phyloP scores from a whole-genome alignment of 495 filamentous ascomycete species.

The Aspergillus leporis region DNA sequence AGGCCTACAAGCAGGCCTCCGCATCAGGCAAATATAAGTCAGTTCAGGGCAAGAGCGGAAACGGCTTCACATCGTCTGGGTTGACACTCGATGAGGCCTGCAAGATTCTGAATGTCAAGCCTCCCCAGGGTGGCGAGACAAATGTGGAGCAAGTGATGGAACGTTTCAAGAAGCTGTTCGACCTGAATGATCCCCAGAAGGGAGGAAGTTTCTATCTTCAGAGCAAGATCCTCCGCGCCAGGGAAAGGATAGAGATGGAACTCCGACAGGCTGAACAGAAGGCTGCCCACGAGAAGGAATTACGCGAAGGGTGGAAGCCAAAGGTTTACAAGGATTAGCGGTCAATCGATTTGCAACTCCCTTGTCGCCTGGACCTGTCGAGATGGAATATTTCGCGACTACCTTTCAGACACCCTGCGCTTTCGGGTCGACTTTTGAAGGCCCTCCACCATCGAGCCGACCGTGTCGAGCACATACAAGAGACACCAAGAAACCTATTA shows the following conservation, averaged over 20 bases:
- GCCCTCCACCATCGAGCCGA: background rate
- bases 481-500: conserved; percentile 5
- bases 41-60: conserved; percentile 36
- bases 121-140: conserved; percentile 73
- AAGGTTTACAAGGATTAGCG: conserved; percentile 90
- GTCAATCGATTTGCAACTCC: conserved; percentile 17
- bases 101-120: conserved; percentile 95
- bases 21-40: conserved; percentile 76
- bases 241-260: conserved; percentile 90
- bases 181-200: conserved; percentile 88
- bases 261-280: conserved; percentile 49
- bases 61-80: conserved; percentile 61
- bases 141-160: conserved; percentile 76
- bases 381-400: conserved; percentile 9
- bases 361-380: background rate
- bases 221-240: conserved; percentile 89
- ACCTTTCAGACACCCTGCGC: background rate
- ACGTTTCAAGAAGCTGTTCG: conserved; percentile 93
- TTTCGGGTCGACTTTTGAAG: background rate
- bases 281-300: conserved; percentile 60
- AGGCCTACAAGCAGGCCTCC: conserved; percentile 88
- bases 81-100: conserved; percentile 95
- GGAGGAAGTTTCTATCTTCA: conserved; percentile 97
- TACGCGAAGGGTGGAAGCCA: conserved; percentile 85
- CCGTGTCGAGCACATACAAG: background rate